phyloP scores from a whole-genome alignment of 805 yeast species.

The Wickerhamiella cacticola region DNA sequence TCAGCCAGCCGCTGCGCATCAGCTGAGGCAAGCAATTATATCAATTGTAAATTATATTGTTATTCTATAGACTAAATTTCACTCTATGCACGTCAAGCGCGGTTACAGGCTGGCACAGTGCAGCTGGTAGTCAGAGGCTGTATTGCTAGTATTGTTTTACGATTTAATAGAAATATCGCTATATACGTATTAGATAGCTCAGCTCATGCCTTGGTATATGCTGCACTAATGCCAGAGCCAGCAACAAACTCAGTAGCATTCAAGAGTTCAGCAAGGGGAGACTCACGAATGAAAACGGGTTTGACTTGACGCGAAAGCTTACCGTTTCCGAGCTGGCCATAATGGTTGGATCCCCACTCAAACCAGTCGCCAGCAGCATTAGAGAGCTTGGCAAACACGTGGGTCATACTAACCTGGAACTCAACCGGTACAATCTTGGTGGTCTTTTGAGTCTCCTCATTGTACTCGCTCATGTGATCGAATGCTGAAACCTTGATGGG shows the following conservation, averaged over 20 bases:
- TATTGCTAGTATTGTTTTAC: too few relatives aligned
- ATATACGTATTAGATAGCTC: background rate
- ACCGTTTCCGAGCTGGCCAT: slow-evolving; percentile 79
- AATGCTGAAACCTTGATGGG: slow-evolving; percentile 50
- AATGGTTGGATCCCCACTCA: slow-evolving; percentile 75
- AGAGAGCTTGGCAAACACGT: slow-evolving; percentile 45
- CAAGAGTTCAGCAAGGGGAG: background rate
- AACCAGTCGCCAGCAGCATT: slow-evolving; percentile 38
- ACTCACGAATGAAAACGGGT: slow-evolving; percentile 14
- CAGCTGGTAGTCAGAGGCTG: too few relatives aligned
- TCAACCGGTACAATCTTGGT: slow-evolving; percentile 38
- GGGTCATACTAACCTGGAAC: slow-evolving; percentile 55
- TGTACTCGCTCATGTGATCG: slow-evolving; percentile 39
- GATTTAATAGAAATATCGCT: too few relatives aligned
- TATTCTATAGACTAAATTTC: too few relatives aligned
- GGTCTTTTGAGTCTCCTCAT: slow-evolving; percentile 35
- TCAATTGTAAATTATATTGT: too few relatives aligned
- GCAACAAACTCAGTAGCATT: slow-evolving; percentile 19
- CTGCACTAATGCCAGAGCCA: slow-evolving; percentile 20
- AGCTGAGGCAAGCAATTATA: too few relatives aligned
- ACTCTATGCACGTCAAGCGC: too few relatives aligned
- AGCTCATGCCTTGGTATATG: slow-evolving; percentile 14
- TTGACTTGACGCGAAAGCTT: slow-evolving; percentile 42
- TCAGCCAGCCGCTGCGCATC: too few relatives aligned
- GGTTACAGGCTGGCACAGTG: too few relatives aligned